Evolutionary conservation across 1,284 basidiomycete species (phyloP), one percentile per base, ranked within the genome.

Genomic region (Ustilago vetiveriae): DNA sequence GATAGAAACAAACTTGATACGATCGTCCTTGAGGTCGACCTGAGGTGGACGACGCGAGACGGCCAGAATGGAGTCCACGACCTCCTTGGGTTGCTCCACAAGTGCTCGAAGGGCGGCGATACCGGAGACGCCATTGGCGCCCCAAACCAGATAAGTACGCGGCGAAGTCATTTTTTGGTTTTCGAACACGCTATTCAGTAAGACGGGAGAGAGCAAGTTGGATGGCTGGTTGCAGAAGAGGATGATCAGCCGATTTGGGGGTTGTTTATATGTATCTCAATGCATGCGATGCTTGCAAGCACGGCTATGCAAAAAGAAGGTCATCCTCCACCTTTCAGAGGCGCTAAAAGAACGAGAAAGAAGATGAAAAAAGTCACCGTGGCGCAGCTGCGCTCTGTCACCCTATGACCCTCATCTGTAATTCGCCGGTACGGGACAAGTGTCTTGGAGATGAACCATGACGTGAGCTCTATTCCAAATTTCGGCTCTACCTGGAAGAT

Each of bases 1-100:
- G 54, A 68, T 62, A 30, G 65, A 68, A 38, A 68, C 35, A 16
- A 68, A 68, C 42, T 62, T 62, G 65, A 62, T 62, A 14, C 65
- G 48, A 13, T 44, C 29, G 46, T 68, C 65, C 26, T 68, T 68
- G 45, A 57, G 45, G 35, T 60, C 54, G 23, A 68, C 44, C 49
- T 62, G 65, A 19, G 58, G 53, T 1, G 53, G 58, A 22, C 65
- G 52, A 11, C 65, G 57, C 10, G 65, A 68, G 5, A 68, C 53
- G 9, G 65, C 65, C 23, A 68, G 22, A 14, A 68, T 62, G 24
- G 45, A 37, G 22, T 50, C 53, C 1, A 68, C 54, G 1, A 39
- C 32, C 3, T 36, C 29, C 14, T 38, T 17, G 32, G 57, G 65
- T 45, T 57, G 57, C 29, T 68, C 65, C 23, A 68, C 57, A 6